Percentiles rank a stretch among this genome's conserved stretches.
phyloP scores from a whole-genome alignment of 2,329 filamentous ascomycete genomes.

The Talaromyces sp. region DNA sequence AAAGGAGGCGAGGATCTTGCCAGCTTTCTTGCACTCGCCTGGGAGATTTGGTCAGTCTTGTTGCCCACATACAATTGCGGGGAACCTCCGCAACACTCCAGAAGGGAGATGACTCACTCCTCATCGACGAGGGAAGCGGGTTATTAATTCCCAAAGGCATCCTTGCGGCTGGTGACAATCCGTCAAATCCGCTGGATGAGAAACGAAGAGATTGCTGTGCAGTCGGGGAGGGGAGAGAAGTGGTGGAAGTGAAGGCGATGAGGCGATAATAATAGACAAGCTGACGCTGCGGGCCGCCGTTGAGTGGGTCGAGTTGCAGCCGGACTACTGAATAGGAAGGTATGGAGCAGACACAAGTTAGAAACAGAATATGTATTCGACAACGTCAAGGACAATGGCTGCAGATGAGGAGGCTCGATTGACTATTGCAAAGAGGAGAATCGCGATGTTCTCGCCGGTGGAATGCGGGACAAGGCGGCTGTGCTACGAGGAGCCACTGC shows the following conservation, averaged over 20 bases:
- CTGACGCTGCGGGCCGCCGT: neutral
- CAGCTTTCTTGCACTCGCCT: conserved; percentile 98
- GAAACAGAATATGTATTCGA: neutral
- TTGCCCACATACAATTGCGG: conserved; percentile 26
- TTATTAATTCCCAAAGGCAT: conserved; percentile 45
- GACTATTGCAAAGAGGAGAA: neutral
- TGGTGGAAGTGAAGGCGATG: no score
- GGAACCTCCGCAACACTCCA: conserved; percentile 18
- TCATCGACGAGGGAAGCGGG: conserved; percentile 45
- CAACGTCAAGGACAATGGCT: neutral
- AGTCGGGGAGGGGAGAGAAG: neutral
- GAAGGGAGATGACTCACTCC: conserved; percentile 34
- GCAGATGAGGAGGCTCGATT: neutral
- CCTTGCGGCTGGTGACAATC: conserved; percentile 14
- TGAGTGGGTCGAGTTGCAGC: neutral
- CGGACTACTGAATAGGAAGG: neutral
- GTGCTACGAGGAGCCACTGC: neutral
- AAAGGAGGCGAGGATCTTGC: conserved; percentile 92
- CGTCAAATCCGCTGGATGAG: neutral
- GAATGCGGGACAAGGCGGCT: neutral
- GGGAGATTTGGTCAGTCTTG: conserved; percentile 24
- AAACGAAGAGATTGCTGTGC: neutral
- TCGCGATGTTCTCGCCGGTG: neutral
- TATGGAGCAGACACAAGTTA: neutral
- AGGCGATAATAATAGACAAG: neutral